Evolutionary conservation across 2,329 filamentous ascomycete genomes (phyloP), one percentile per base, ranked within the genome.

Genomic region (Ascochyta clinopodiicola): DNA sequence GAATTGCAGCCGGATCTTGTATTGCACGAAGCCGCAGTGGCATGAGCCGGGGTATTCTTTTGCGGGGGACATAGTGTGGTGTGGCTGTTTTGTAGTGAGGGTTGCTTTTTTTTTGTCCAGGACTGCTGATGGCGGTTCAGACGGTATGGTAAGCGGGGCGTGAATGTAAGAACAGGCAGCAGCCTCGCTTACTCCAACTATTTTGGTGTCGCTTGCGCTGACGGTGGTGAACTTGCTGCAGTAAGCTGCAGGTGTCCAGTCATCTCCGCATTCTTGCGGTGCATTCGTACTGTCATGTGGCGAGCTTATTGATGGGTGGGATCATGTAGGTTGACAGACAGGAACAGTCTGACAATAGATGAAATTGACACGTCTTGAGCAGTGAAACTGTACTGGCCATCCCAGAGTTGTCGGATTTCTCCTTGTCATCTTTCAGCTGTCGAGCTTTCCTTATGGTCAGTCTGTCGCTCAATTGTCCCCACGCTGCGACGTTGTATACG

Each of bases 11-110:
- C 75, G 77, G 53, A 77, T 62, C 40, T 80, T 69, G 62, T 82
- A 83, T 51, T 73, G 70, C 15, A 75, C 76, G 21, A 65, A 51
- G 42, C 79, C 79, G 64, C 80, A 82, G 61, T 81, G 80, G 63
- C 80, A 82, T 15, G 79, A 82, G 34, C 80, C 80, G 3, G 61
- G 57, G 39, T 69, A 71, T 4, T 52, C 60, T 48, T 67, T 65
- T 12, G 58, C 50, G 13, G 57, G 29, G 5, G 68, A 60, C 67
- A 71, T 71, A 9, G 15, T 56, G 57, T 17, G 21, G 9, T 22
- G 24, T 25, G 24, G 24, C 17, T 40, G n/a, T 12, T n/a, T 24
- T 22, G 36, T 6, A 9, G 19, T 24, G 10, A 2, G 10, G 36
- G 19, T 3, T 38, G 36, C 19, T 21, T 8, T 10, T 4, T 38